A percentile compares a stretch with the other conserved stretches of the same genome.
These are phyloP conservation scores for Clathrospora elynae DNA, from an alignment of 2,329 filamentous ascomycete genomes.

Conservation along the genomic window DNA sequence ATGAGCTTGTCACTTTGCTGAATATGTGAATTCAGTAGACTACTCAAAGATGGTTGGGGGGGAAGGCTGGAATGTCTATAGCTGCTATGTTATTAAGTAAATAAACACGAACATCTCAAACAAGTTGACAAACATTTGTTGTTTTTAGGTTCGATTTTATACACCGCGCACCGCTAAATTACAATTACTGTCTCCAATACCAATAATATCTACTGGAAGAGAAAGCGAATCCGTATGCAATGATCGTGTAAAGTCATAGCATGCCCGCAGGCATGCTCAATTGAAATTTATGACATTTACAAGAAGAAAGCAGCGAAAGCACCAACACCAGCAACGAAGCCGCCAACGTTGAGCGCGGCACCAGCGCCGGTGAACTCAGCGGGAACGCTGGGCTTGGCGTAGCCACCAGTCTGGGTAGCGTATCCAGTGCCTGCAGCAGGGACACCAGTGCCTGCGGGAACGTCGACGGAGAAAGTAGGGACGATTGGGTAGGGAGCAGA, in stretches of 20 bases:
- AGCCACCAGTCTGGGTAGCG: constrained; percentile 39
- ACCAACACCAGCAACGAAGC: constrained; percentile 50
- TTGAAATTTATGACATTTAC: constrained; percentile 48
- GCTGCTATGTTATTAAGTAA: too few relatives aligned
- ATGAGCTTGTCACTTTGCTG: too few relatives aligned
- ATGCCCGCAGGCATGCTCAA: constrained; percentile 35
- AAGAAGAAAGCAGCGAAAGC: constrained; percentile 51
- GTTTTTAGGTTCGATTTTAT: constrained; percentile 32
- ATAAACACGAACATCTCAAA: constrained; percentile 11
- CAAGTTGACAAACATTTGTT: constrained; percentile 1
- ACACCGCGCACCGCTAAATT: constrained; percentile 32
- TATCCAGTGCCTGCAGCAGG: constrained; percentile 35
- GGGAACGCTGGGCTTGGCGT: constrained; percentile 39
- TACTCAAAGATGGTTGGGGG: too few relatives aligned
- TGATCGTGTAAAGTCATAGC: constrained; percentile 50
- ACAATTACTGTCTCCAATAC: constrained; percentile 36
- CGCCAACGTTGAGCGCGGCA: constrained; percentile 43
- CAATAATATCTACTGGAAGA: constrained; percentile 35
- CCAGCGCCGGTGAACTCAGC: constrained; percentile 49
- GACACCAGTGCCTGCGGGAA: constrained; percentile 16
- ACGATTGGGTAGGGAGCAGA: constrained; percentile 20
- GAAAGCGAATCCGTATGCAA: constrained; percentile 28
- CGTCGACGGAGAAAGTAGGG: constrained; percentile 20
- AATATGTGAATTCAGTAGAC: too few relatives aligned
- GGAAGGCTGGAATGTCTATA: too few relatives aligned